Percentiles rank a stretch among this genome's conserved stretches.
phyloP scores from a whole-genome alignment of 441 rosid genomes.

The Dalechampia spathulata region DNA sequence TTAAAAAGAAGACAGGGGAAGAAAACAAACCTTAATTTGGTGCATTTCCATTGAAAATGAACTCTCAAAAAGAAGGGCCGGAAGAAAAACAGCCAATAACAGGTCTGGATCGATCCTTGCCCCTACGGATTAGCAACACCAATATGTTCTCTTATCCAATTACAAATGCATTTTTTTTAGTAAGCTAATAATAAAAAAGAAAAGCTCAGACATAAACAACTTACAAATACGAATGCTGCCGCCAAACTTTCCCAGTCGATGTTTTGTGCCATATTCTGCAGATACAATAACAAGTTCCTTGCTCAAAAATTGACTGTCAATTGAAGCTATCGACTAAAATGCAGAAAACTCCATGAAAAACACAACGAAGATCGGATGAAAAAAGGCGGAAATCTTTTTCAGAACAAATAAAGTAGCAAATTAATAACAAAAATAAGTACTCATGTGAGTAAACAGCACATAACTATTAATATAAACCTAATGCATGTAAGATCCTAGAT shows the following conservation, averaged over 20 bases:
- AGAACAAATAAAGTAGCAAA: too few relatives aligned
- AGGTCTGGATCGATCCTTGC: slow-evolving; percentile 68
- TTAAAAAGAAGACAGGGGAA: too few relatives aligned
- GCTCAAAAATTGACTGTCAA: too few relatives aligned
- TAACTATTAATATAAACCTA: too few relatives aligned
- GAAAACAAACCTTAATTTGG: slow-evolving; percentile 73
- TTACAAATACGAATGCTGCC: slow-evolving; percentile 84
- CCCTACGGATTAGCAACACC: slow-evolving; percentile 57
- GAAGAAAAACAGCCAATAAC: slow-evolving; percentile 85
- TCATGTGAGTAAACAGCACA: too few relatives aligned
- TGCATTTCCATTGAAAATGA: slow-evolving; percentile 90
- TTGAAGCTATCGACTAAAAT: too few relatives aligned
- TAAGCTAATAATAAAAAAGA: background rate
- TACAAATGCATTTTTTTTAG: background rate
- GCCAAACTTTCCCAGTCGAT: slow-evolving; percentile 67
- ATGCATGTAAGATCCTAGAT: too few relatives aligned
- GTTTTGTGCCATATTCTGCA: slow-evolving; percentile 77
- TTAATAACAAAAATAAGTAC: too few relatives aligned
- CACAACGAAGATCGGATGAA: too few relatives aligned
- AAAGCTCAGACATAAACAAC: slow-evolving; percentile 19
- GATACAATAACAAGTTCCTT: background rate
- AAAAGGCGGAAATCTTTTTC: too few relatives aligned
- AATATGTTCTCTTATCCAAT: background rate
- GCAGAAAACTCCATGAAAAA: too few relatives aligned
- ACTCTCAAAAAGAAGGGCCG: slow-evolving; percentile 95